phyloP scores from a whole-genome alignment of 2,329 filamentous ascomycete genomes.

The Clonostachys rosea region DNA sequence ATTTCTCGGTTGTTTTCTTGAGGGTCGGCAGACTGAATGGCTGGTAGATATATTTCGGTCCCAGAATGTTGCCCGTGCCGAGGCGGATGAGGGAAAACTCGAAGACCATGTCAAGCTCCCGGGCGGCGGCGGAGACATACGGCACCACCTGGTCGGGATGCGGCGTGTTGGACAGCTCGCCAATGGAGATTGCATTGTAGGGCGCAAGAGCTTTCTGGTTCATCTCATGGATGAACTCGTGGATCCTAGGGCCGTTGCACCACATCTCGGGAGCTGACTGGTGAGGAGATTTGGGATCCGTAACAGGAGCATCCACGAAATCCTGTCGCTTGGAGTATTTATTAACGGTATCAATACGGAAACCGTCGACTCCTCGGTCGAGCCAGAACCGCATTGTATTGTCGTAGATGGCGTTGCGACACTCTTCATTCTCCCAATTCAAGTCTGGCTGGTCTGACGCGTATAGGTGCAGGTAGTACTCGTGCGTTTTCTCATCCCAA shows the following conservation, averaged over 20 bases:
- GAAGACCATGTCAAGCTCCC: conserved; percentile 59
- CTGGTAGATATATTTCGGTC: conserved; percentile 43
- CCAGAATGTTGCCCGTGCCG: conserved; percentile 39
- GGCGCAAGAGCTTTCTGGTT: conserved; percentile 41
- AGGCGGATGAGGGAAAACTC: conserved; percentile 53
- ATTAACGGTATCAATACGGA: conserved; percentile 66
- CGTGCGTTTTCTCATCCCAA: conserved; percentile 42
- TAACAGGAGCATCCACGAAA: conserved; percentile 47
- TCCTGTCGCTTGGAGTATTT: conserved; percentile 58
- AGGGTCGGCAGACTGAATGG: conserved; percentile 37
- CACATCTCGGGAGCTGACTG: conserved; percentile 44
- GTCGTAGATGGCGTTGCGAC: conserved; percentile 63
- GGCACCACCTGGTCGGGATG: conserved; percentile 44
- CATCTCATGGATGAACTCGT: conserved; percentile 60
- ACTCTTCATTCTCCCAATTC: conserved; percentile 68
- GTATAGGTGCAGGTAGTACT: conserved; percentile 60
- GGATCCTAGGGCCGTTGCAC: conserved; percentile 58
- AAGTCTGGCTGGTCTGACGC: conserved; percentile 68
- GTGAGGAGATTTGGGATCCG: conserved; percentile 25
- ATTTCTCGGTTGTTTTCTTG: conserved; percentile 35
- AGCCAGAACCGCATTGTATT: conserved; percentile 70
- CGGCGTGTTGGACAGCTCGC: conserved; percentile 55
- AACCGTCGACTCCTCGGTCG: conserved; percentile 60
- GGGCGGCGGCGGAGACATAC: conserved; percentile 46
- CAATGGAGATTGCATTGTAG: conserved; percentile 58